A percentile compares a stretch with the other conserved stretches of the same genome.
phyloP scores from a whole-genome alignment of 176 grass and related monocot species.

The Puya raimondii region DNA sequence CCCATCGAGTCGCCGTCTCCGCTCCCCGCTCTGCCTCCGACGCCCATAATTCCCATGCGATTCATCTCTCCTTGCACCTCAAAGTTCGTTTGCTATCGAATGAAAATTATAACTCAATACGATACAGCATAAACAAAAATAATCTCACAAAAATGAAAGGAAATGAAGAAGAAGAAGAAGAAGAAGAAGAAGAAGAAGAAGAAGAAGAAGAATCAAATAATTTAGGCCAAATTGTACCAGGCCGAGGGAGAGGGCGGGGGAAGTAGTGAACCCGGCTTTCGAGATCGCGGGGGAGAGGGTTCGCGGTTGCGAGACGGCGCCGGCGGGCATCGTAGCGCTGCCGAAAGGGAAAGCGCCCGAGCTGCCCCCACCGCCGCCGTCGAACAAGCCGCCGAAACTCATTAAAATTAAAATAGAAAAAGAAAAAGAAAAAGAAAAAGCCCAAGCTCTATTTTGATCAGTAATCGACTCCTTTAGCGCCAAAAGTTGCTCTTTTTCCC shows the following conservation, averaged over 20 bases:
- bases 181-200: background rate
- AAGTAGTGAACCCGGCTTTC: conserved; percentile 24
- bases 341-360: conserved; percentile 62
- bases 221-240: conserved; percentile 32
- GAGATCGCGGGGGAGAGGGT: conserved; percentile 25
- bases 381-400: conserved; percentile 93
- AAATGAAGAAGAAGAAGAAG: background rate
- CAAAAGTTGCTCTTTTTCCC: background rate
- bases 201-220: background rate
- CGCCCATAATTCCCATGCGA: conserved; percentile 20
- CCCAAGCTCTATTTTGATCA: background rate
- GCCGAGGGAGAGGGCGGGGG: conserved; percentile 74
- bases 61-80: conserved; percentile 43
- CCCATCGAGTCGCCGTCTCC: conserved; percentile 51
- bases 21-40: conserved; percentile 29
- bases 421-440: background rate
- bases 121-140: background rate
- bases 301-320: conserved; percentile 28
- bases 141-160: background rate
- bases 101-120: background rate
- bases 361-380: conserved; percentile 30
- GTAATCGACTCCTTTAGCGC: background rate
- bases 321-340: conserved; percentile 14
- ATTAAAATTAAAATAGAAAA: conserved; percentile 24
- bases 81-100: conserved; percentile 42